phyloP scores from a whole-genome alignment of 1,284 basidiomycete genomes.

The Xerocomus amazonicus region DNA sequence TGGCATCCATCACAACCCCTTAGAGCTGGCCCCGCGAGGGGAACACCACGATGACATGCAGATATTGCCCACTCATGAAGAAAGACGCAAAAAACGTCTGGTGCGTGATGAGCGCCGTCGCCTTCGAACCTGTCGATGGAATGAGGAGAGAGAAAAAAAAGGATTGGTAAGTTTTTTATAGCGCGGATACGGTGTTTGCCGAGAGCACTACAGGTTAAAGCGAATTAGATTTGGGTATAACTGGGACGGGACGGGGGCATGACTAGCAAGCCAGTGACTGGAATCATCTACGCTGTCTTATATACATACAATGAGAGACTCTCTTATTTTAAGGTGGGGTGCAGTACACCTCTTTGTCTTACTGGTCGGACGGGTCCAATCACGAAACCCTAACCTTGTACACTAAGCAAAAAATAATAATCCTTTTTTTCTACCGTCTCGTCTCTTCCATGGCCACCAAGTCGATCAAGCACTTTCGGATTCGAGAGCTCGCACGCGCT shows the following conservation, averaged over 20 bases:
- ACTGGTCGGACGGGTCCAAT: too few species aligned
- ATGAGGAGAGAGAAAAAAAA: neutral
- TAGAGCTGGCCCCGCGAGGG: too few species aligned
- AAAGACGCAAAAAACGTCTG: conserved; percentile 28
- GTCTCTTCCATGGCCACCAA: conserved; percentile 30
- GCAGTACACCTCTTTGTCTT: too few species aligned
- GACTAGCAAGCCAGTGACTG: too few species aligned
- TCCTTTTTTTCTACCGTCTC: neutral
- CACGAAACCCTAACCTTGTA: neutral
- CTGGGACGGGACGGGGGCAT: too few species aligned
- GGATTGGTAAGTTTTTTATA: too few species aligned
- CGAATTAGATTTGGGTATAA: too few species aligned
- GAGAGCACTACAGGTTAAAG: neutral
- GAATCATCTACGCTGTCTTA: too few species aligned
- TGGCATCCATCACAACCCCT: too few species aligned
- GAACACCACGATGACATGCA: conserved; percentile 35
- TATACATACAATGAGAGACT: too few species aligned
- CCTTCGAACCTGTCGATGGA: conserved; percentile 41
- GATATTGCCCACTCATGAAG: conserved; percentile 52
- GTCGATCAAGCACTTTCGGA: conserved; percentile 44
- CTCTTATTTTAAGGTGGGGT: too few species aligned
- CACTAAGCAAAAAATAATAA: neutral
- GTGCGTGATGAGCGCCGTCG: conserved; percentile 49
- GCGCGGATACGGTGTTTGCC: neutral
- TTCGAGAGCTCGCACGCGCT: conserved; percentile 39